Conservation (phyloP, 306 rosid species). For the Cotoneaster glaucophyllus region DNA sequence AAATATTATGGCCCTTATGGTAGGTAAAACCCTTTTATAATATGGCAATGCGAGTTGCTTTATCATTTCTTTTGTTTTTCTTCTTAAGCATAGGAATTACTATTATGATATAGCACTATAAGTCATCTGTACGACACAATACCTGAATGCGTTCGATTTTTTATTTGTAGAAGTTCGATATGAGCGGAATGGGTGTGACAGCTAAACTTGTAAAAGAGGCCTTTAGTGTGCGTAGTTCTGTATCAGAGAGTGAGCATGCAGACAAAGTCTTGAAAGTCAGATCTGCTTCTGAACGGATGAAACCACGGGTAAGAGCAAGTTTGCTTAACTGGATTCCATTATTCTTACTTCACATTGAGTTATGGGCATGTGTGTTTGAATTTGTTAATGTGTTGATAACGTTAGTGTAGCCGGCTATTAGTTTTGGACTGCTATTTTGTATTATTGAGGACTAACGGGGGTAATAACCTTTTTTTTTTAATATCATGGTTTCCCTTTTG, state of each 20-base stretch:
- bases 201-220: slow-evolving; percentile 37
- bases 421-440: neutral
- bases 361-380: neutral
- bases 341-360: neutral
- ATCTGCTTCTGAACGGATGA: slow-evolving; percentile 34
- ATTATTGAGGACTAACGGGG: neutral
- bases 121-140: slow-evolving; percentile 4
- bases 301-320: slow-evolving; percentile 45
- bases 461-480: neutral
- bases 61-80: neutral
- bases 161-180: slow-evolving; percentile 44
- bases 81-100: neutral
- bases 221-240: slow-evolving; percentile 31
- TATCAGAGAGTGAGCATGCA: slow-evolving; percentile 25
- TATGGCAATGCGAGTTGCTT: neutral
- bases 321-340: neutral
- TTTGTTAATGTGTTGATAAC: too few species aligned
- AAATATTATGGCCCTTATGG: slow-evolving; percentile 66
- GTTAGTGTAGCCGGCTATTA: neutral
- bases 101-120: neutral
- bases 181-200: slow-evolving; percentile 36
- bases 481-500: slow-evolving; percentile 3
- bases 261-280: slow-evolving; percentile 33
- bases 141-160: slow-evolving; percentile 11
- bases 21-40: slow-evolving; percentile 32